Evolutionary conservation across 352 stramenopile genomes (phyloP).

Genomic region (Aphanomyces astaci): DNA sequence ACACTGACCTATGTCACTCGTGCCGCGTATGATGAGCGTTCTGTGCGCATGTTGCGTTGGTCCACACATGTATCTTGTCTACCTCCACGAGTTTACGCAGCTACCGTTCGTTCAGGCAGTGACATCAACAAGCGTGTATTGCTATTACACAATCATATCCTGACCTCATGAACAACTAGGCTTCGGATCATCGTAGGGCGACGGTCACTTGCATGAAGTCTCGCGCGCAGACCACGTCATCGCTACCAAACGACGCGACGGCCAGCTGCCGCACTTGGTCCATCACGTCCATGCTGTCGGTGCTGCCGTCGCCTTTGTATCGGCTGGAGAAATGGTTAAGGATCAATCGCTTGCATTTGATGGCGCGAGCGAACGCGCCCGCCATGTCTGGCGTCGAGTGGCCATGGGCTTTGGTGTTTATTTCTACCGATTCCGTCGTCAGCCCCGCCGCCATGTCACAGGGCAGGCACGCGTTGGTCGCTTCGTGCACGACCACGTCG

Average conservation of each 20-base stretch:
- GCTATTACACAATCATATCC: no score
- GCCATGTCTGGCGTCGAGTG: slow-evolving; percentile 86
- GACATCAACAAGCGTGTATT: no score
- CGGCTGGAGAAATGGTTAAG: slow-evolving; percentile 82
- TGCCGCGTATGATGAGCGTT: no score
- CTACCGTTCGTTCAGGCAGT: no score
- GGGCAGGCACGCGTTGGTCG: slow-evolving; percentile 52
- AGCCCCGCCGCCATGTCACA: neutral
- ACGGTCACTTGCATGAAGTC: neutral
- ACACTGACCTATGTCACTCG: no score
- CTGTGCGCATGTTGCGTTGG: no score
- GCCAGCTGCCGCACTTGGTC: neutral
- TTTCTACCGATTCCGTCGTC: slow-evolving; percentile 19
- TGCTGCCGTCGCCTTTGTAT: slow-evolving; percentile 28
- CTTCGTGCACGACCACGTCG: slow-evolving; percentile 86
- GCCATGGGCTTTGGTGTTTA: slow-evolving; percentile 26
- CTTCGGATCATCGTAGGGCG: neutral
- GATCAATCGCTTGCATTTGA: slow-evolving; percentile 60
- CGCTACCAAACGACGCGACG: neutral
- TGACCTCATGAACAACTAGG: no score
- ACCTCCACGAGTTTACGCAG: no score
- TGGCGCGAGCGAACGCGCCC: slow-evolving; percentile 52
- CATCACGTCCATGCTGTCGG: slow-evolving; percentile 14
- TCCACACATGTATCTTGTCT: no score
- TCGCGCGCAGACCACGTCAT: neutral